phyloP scores from a whole-genome alignment of 140 eudicot genomes.

The Oenanthe javanica region DNA sequence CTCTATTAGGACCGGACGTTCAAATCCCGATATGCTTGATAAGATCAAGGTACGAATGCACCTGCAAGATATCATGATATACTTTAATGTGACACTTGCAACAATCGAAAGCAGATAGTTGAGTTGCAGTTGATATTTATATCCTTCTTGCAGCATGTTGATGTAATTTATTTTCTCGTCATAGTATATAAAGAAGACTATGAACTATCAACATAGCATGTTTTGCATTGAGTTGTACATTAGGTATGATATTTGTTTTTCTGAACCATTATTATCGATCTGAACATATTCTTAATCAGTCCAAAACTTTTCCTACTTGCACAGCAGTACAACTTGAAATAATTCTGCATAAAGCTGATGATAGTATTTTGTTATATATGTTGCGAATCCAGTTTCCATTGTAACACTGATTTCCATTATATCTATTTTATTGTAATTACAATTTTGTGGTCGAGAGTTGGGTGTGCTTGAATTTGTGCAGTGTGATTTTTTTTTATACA shows the following conservation, averaged over 20 bases:
- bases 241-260: background rate
- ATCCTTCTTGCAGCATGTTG: background rate
- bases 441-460: background rate
- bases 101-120: background rate
- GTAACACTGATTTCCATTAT: background rate
- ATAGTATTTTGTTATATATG: background rate
- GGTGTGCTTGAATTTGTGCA: background rate
- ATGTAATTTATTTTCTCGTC: background rate
- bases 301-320: background rate
- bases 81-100: background rate
- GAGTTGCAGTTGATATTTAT: background rate
- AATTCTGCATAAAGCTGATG: background rate
- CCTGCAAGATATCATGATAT: background rate
- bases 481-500: background rate
- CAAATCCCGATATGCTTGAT: constrained; percentile 94
- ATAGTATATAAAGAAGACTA: background rate
- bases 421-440: background rate
- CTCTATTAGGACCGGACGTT: constrained; percentile 77
- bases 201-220: background rate
- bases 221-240: background rate
- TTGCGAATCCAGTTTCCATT: background rate
- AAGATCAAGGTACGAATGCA: constrained; percentile 55
- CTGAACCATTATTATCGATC: background rate
- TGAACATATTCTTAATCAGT: background rate
- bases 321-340: background rate